Evolutionary conservation across 2,329 filamentous ascomycete species (phyloP).

Genomic region (Neonectria neomacrospora): DNA sequence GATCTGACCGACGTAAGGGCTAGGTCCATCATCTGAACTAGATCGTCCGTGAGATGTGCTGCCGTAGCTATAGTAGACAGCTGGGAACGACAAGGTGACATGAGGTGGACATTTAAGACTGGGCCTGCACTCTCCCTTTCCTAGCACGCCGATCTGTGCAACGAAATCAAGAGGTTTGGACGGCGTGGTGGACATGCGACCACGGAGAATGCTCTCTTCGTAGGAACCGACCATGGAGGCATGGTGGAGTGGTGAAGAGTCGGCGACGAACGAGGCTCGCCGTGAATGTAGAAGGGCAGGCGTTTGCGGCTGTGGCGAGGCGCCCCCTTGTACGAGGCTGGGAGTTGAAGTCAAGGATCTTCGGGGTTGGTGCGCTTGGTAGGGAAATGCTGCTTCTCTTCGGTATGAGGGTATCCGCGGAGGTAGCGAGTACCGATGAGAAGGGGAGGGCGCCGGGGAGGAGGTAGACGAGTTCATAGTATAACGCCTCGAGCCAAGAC

Average conservation of each 20-base stretch:
- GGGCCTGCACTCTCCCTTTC: conserved; percentile 87
- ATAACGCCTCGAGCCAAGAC: conserved; percentile 67
- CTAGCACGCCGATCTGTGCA: conserved; percentile 93
- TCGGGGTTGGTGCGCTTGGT: conserved; percentile 82
- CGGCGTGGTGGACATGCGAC: conserved; percentile 95
- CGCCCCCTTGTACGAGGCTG: conserved; percentile 49
- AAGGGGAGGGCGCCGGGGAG: conserved; percentile 56
- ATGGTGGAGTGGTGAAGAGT: conserved; percentile 82
- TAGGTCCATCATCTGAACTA: conserved; percentile 84
- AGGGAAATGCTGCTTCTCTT: conserved; percentile 71
- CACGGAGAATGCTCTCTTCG: conserved; percentile 94
- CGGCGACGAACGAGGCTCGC: conserved; percentile 77
- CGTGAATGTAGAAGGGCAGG: conserved; percentile 66
- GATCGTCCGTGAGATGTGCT: conserved; percentile 71
- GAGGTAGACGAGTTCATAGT: conserved; percentile 74
- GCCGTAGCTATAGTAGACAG: conserved; percentile 94
- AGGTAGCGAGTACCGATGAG: conserved; percentile 45
- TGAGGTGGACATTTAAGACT: conserved; percentile 88
- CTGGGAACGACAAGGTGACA: conserved; percentile 89
- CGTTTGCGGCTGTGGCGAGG: conserved; percentile 64
- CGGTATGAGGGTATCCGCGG: conserved; percentile 53
- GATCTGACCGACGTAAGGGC: conserved; percentile 93
- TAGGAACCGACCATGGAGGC: conserved; percentile 98
- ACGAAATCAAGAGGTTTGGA: conserved; percentile 93
- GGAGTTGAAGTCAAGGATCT: conserved; percentile 76